Conservation (phyloP, 495 filamentous ascomycete genomes). For the Astrothelium macrocarpum region DNA sequence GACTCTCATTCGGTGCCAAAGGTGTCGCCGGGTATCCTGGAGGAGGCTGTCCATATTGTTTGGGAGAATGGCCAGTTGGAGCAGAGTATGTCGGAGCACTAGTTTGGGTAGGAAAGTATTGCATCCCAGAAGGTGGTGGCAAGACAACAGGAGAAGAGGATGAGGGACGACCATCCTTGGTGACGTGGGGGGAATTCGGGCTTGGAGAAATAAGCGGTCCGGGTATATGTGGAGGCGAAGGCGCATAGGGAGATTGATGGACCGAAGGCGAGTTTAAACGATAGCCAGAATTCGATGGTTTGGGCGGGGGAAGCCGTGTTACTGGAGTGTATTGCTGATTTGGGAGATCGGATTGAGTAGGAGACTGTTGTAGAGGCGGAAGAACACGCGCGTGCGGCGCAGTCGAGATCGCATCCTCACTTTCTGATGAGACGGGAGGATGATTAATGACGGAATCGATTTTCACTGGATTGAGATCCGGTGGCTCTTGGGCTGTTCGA, state of each 20-base stretch:
- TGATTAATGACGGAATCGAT: slow-evolving; percentile 23
- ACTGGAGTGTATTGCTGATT: not conserved
- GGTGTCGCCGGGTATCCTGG: slow-evolving; percentile 11
- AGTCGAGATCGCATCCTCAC: not conserved
- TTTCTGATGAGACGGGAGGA: not conserved
- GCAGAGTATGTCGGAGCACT: slow-evolving; percentile 13
- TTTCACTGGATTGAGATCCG: slow-evolving; percentile 11
- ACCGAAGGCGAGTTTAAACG: slow-evolving; percentile 9
- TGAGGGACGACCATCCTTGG: slow-evolving; percentile 11
- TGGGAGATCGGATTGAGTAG: slow-evolving; percentile 8
- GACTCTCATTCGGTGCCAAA: slow-evolving; percentile 3
- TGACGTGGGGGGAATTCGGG: not conserved
- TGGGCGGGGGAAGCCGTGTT: slow-evolving; percentile 13
- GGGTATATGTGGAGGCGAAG: slow-evolving; percentile 16
- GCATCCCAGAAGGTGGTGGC: slow-evolving; percentile 23
- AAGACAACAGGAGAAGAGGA: slow-evolving; percentile 21
- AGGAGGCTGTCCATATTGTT: slow-evolving; percentile 23
- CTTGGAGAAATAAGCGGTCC: not conserved
- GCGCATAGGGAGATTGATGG: slow-evolving; percentile 27
- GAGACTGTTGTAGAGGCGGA: slow-evolving; percentile 16
- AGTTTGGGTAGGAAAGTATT: slow-evolving; percentile 10
- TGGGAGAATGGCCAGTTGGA: slow-evolving; percentile 12
- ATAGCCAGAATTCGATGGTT: slow-evolving; percentile 11
- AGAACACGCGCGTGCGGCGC: slow-evolving; percentile 13
- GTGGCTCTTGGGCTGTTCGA: not conserved